These are phyloP conservation scores for Achaetomiella virescens DNA, from an alignment of 495 filamentous ascomycete species.

Conservation along the genomic window DNA sequence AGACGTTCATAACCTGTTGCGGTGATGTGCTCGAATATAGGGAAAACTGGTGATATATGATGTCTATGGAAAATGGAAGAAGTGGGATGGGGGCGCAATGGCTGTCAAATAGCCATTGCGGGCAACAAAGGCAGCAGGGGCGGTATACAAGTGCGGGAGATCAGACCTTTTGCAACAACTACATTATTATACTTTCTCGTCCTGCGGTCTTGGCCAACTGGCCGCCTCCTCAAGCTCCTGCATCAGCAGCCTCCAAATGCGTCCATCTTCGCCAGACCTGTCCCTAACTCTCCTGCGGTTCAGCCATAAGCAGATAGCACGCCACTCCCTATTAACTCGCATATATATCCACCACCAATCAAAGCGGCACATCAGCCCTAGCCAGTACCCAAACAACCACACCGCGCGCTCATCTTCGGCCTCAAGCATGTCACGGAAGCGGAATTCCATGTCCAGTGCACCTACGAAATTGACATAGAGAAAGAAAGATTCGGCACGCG, in stretches of 20 bases:
- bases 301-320: neutral
- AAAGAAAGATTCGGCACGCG: neutral
- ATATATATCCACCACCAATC: neutral
- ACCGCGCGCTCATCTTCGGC: neutral
- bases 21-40: too few species aligned
- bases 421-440: neutral
- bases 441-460: neutral
- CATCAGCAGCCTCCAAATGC: neutral
- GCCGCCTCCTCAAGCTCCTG: neutral
- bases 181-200: too few species aligned
- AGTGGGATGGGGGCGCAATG: too few species aligned
- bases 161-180: too few species aligned
- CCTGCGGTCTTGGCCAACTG: neutral
- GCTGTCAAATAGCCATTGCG: too few species aligned
- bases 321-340: neutral
- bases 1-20: too few species aligned
- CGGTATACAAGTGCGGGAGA: too few species aligned
- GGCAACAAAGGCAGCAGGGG: too few species aligned
- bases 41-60: too few species aligned
- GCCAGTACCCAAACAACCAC: neutral
- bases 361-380: neutral
- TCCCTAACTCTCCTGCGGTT: neutral
- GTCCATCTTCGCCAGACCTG: neutral
- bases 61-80: too few species aligned
- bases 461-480: neutral